These are phyloP conservation scores for Juncus effusus DNA, from an alignment of 176 grass and related monocot species.

Conservation along the genomic window DNA sequence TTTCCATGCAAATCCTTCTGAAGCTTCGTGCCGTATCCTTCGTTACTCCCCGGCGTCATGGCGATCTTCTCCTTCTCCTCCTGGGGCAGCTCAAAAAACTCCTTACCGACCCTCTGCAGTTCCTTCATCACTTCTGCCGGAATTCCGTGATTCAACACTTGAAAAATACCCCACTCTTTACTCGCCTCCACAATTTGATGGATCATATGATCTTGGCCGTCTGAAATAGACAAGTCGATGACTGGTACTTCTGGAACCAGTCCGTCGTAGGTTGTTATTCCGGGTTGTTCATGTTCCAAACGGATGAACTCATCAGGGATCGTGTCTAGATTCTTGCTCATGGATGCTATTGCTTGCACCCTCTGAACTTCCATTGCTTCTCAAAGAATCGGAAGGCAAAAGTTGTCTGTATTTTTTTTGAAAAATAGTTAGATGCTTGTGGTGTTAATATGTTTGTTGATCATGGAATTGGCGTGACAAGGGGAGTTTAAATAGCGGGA, in stretches of 20 bases:
- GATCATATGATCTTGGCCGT: not conserved
- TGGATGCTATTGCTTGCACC: conserved; percentile 39
- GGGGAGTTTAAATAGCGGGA: too few relatives aligned
- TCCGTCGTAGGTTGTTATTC: conserved; percentile 41
- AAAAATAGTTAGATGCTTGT: too few relatives aligned
- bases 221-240: conserved; percentile 43
- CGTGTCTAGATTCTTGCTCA: not conserved
- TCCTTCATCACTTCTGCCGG: conserved; percentile 30
- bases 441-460: too few relatives aligned
- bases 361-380: conserved; percentile 15
- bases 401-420: too few relatives aligned
- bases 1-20: conserved; percentile 45
- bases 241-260: conserved; percentile 42
- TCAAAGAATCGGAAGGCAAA: not conserved
- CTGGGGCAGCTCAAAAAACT: conserved; percentile 61
- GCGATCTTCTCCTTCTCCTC: conserved; percentile 58
- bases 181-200: conserved; percentile 29
- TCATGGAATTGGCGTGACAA: too few relatives aligned
- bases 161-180: conserved; percentile 59
- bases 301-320: conserved; percentile 49
- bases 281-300: conserved; percentile 45
- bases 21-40: conserved; percentile 61
- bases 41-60: conserved; percentile 26
- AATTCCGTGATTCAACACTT: conserved; percentile 62
- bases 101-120: conserved; percentile 54